Base-by-base conservation (phyloP, 768 basidiomycete genomes). In the Hortiboletus campestris region DNA sequence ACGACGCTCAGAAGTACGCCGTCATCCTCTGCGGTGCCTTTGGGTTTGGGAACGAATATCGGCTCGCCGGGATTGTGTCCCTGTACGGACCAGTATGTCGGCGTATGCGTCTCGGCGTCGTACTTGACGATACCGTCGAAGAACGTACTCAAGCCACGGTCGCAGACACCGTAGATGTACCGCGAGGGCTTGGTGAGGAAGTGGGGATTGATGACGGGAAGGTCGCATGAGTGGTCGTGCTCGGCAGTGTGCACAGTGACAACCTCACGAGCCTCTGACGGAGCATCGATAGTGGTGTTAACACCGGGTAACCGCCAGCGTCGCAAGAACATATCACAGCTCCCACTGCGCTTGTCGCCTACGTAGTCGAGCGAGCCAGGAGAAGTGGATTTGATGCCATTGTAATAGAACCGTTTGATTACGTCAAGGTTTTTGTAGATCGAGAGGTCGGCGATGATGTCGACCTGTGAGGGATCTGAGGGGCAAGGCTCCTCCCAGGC, bases 1-100 rank as follows among this genome's bases (percentile, higher is more conserved):
- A 74, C 74, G 16, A 76, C 69, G n/a, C 57, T 72, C 49, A 76
- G 49, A 22, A 76, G 59, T 3, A 75, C 73, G 0, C 75, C 75
- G 12, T 70, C 73, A 46, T 75, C 75, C 44, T 76, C 75, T 0
- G 48, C 56, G 0, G 53, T 57, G 17, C 62, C 64, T 19, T 66
- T 43, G 0, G 75, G 73, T n/a, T 69, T 44, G 1, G 65, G 48
- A 12, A 75, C 64, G 32, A 76, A 76, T 39, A 76, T 72, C 17
- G 75, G 70, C 58, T 76, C 74, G 14, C 74, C 67, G 6, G 74
- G 69, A 11, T 49, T 73, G 40, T 72, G 68, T 28, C 67, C 69
- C 9, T 65, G 49, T 1, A 60, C 51, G 10, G 54, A 63, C 73
- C 74, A 74, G 28, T 66, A 58, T 10, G 51, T 64, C 12, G 67